phyloP scores from a whole-genome alignment of 192 early-diverging fungal genomes.

The Radiomyces spectabilis region DNA sequence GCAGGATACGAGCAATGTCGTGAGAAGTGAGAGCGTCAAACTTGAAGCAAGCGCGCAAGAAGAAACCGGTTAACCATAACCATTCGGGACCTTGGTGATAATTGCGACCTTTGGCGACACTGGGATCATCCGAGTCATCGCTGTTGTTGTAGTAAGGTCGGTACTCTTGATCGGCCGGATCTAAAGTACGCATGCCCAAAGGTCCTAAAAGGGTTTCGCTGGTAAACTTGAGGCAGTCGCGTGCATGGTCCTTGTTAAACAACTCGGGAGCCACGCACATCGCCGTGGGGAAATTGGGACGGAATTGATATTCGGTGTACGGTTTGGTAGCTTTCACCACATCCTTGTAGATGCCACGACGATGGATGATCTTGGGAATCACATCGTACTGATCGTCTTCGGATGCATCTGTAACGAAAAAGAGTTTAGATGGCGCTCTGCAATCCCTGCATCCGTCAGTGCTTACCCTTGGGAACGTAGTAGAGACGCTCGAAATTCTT shows the following conservation, averaged over 20 bases:
- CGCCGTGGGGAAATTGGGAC: constrained; percentile 87
- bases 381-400: constrained; percentile 61
- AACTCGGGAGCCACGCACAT: constrained; percentile 94
- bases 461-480: constrained; percentile 76
- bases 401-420: constrained; percentile 44
- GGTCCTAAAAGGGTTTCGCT: constrained; percentile 70
- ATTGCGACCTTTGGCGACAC: constrained; percentile 93
- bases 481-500: constrained; percentile 80
- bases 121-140: constrained; percentile 77
- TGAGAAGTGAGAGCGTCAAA: constrained; percentile 46
- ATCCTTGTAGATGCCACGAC: constrained; percentile 95
- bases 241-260: constrained; percentile 74
- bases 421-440: no score
- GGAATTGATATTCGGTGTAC: constrained; percentile 87
- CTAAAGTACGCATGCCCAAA: constrained; percentile 91
- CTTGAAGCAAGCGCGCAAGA: constrained; percentile 74
- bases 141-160: constrained; percentile 90
- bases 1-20: constrained; percentile 59
- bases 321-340: constrained; percentile 59
- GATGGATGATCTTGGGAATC: constrained; percentile 59
- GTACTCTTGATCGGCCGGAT: constrained; percentile 91
- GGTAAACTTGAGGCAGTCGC: constrained; percentile 58
- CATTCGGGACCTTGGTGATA: constrained; percentile 98
- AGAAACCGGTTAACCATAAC: constrained; percentile 90
- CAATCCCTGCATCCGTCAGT: no score